Percentiles rank a stretch among this genome's conserved stretches.
Conservation (phyloP, 352 stramenopile genomes). For the Globisporangium heterothallicum region DNA sequence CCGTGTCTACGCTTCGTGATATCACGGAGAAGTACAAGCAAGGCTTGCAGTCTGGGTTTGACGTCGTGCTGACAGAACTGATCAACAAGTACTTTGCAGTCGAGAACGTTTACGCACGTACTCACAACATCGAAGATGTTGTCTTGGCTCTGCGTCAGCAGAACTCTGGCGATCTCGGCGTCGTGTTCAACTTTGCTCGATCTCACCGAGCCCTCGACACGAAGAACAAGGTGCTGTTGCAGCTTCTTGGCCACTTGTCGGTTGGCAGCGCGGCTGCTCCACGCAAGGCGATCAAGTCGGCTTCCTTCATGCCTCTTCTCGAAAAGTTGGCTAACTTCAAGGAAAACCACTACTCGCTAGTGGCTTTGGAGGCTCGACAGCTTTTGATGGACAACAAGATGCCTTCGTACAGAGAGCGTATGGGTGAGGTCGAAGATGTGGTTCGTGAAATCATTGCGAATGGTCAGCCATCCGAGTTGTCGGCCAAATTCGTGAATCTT, state of each 20-base stretch:
- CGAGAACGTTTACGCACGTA: conserved; percentile 67
- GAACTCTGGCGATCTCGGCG: conserved; percentile 80
- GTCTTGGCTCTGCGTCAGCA: conserved; percentile 86
- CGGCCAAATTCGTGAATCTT: conserved; percentile 46
- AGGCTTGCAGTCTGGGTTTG: conserved; percentile 62
- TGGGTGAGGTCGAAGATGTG: conserved; percentile 73
- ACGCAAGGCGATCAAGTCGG: conserved; percentile 53
- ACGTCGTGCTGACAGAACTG: conserved; percentile 61
- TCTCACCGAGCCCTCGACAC: conserved; percentile 88
- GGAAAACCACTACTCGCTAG: conserved; percentile 89
- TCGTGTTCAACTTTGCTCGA: conserved; percentile 87
- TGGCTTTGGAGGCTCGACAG: conserved; percentile 93
- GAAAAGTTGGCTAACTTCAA: conserved; percentile 86
- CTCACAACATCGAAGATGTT: conserved; percentile 80
- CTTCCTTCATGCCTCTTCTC: conserved; percentile 75
- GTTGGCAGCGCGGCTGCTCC: conserved; percentile 24
- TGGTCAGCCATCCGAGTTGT: conserved; percentile 38
- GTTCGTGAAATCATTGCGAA: conserved; percentile 66
- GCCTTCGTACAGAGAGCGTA: conserved; percentile 91
- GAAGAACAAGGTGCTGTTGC: conserved; percentile 79
- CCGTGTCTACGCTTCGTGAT: conserved; percentile 63
- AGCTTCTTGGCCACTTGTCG: conserved; percentile 59
- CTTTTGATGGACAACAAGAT: conserved; percentile 96
- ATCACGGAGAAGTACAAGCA: conserved; percentile 73
- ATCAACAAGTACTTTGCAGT: conserved; percentile 80